Base-by-base conservation (phyloP, 1,139 yeast genomes). In the Geotrichum phurueaensis region DNA sequence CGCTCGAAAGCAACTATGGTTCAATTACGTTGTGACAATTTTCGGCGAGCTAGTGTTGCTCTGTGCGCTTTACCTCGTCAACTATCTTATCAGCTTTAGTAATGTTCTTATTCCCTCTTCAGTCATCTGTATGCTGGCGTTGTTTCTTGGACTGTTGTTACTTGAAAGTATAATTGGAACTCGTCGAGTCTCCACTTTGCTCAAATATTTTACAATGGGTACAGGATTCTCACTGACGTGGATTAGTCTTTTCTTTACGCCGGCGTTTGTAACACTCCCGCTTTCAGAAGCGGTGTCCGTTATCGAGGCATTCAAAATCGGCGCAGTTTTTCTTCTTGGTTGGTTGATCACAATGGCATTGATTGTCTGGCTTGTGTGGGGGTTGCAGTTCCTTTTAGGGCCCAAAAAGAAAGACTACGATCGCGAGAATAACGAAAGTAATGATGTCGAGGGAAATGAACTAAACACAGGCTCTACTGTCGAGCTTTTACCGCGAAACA, bases 241-340 rank as follows among this genome's bases (percentile, higher is more conserved):
- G 94, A 88, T 88, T 74, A 87, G 86, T 70, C 80, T 87, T 10
- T 87, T 84, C 70, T 88, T 88, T 76, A 84, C 89, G 0, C 94
- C 95, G 0, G 84, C 91, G 0, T 87, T 88, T 68, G 83, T 87
- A 31, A 81, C 85, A 0, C 78, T 88, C 56, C 94, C 95, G 0
- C 76, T 87, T 59, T 81, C 89, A 18, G 81, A 81, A 48, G 80
- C 81, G 63, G 85, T 88, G 54, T 77, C 86, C 15, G 84, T 84
- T 51, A 79, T 80, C 25, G 95, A 87, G 66, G 89, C 90, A 22
- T 77, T 85, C 67, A 84, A 85, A 60, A 88, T 88, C 50, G 90
- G 88, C 1, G 94, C 84, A 0, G 88, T 87, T 13, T 88, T 87
- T 69, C 77, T 84, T 2, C 65, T 86, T 51, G 94, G 95, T 0